Percentiles rank a stretch among this genome's conserved stretches.
Evolutionary conservation across 208 protist genomes (phyloP).

Genomic region (Trypanosoma boissoni): DNA sequence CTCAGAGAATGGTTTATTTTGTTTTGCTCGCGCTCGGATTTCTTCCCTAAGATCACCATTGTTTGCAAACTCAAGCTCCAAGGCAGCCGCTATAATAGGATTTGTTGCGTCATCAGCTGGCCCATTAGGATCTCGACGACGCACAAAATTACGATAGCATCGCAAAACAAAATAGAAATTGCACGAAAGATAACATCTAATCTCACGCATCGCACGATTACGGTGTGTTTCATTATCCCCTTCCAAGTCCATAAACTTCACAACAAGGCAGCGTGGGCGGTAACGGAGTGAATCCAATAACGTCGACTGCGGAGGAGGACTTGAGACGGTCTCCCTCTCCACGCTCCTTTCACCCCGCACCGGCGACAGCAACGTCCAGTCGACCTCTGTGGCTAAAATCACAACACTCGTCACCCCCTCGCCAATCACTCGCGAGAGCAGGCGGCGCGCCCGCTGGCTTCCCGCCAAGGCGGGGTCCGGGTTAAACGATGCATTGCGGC

Average conservation of each 20-base stretch:
- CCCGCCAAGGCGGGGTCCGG: no score
- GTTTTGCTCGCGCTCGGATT: slow-evolving; percentile 34
- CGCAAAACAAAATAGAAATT: slow-evolving; percentile 48
- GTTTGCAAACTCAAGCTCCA: slow-evolving; percentile 78
- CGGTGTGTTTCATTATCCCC: slow-evolving; percentile 20
- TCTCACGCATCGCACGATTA: slow-evolving; percentile 27
- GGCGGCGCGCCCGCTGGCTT: background rate
- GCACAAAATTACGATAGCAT: slow-evolving; percentile 33
- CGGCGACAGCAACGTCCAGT: background rate
- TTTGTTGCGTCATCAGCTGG: slow-evolving; percentile 25
- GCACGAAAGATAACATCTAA: slow-evolving; percentile 36
- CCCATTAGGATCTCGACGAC: slow-evolving; percentile 1
- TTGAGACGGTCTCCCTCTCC: background rate
- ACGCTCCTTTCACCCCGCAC: background rate
- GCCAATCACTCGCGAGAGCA: background rate
- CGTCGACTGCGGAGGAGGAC: background rate
- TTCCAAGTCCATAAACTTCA: slow-evolving; percentile 41
- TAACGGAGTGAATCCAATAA: background rate
- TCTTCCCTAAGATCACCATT: slow-evolving; percentile 59
- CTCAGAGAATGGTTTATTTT: slow-evolving; percentile 35
- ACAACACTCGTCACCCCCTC: background rate
- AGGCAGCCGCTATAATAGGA: slow-evolving; percentile 31
- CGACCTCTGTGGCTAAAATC: background rate
- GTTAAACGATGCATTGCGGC: no score
- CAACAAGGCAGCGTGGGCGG: slow-evolving; percentile 20